Evolutionary conservation across 495 filamentous ascomycete genomes (phyloP), one percentile per base, ranked within the genome.

Genomic region (Neurospora sp.): DNA sequence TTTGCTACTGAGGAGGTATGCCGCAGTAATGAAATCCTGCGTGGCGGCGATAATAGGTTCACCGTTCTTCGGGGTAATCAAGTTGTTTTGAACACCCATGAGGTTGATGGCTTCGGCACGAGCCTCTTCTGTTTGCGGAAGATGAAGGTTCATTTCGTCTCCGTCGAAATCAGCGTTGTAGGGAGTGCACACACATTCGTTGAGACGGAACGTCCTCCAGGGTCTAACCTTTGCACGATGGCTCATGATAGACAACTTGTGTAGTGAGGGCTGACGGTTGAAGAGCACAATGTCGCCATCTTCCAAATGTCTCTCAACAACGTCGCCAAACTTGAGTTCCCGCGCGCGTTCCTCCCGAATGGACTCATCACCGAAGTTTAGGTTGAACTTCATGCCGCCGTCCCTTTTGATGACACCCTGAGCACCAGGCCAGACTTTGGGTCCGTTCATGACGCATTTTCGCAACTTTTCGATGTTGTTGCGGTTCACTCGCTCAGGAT

Each of bases 81-180:
- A 82, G 79, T 99, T 99, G 84, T 98, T 89, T 82, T 98, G 97
- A 3, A 99, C 96, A 69, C 96, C 96, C 96, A 99, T 99, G 54
- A 99, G 83, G 78, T 94, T 92, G 81, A 97, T 96, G 0, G 96
- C 96, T 79, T 99, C 96, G 11, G 96, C 95, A 13, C 96, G 90
- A 31, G 96, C 93, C 82, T 99, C 96, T 77, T 99, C 95, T 21
- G 92, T 92, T 80, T 99, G 96, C 9, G 96, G 96, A 54, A 99
- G 96, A 86, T 99, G 96, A 82, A 99, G 89, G 79, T 99, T 99
- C 96, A 99, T 99, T 83, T 99, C 96, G 82, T 99, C 96, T 76
- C 96, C 96, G 79, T 99, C 96, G 80, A 99, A 99, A 90, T 99
- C 96, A 74, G 96, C 96, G 82, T 99, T 99, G 85, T 99, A 99